phyloP scores from a whole-genome alignment of 768 basidiomycete species.

The Boletus speciosus region DNA sequence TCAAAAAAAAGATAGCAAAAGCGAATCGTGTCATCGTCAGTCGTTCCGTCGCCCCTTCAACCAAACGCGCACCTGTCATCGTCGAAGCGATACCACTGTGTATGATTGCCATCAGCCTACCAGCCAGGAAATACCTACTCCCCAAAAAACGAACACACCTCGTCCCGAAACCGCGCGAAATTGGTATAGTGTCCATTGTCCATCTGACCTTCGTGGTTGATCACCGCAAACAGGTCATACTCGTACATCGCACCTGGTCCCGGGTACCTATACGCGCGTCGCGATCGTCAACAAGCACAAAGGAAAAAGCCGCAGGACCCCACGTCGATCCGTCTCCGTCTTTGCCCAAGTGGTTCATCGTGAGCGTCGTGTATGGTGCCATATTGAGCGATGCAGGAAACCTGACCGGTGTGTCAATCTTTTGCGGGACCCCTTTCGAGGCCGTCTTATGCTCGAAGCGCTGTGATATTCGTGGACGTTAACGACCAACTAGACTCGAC shows the following conservation, averaged over 20 bases:
- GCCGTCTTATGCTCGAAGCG: constrained; percentile 86
- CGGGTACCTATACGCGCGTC: constrained; percentile 33
- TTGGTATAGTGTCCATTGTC: constrained; percentile 95
- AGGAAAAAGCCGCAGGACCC: constrained; percentile 1
- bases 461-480: constrained; percentile 35
- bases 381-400: constrained; percentile 86
- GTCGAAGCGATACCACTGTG: constrained; percentile 90
- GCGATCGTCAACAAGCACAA: background rate
- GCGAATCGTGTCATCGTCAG: background rate
- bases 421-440: constrained; percentile 71
- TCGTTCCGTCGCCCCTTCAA: background rate
- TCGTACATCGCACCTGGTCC: constrained; percentile 73
- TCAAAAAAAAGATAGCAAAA: background rate
- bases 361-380: constrained; percentile 77
- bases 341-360: constrained; percentile 49
- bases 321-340: constrained; percentile 31
- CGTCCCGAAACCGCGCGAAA: constrained; percentile 79
- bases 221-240: constrained; percentile 89
- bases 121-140: background rate
- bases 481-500: background rate
- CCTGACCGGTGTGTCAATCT: constrained; percentile 79
- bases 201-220: constrained; percentile 92
- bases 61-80: constrained; percentile 74
- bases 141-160: constrained; percentile 47
- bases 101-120: background rate